Evolutionary conservation across 768 basidiomycete genomes (phyloP).

Genomic region (Butyriboletus loyo): DNA sequence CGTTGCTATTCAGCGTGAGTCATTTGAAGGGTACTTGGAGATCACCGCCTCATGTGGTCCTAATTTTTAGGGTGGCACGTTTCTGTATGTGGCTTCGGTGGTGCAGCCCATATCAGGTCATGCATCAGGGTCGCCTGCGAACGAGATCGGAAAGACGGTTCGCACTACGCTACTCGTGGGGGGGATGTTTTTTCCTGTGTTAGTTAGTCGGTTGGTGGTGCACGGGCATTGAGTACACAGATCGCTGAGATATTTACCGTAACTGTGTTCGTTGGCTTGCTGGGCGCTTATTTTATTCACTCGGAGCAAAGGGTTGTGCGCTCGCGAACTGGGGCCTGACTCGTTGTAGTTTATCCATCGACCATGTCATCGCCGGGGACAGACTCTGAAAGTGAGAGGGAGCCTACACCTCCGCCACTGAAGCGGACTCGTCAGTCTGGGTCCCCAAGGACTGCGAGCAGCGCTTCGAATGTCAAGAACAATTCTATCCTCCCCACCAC

Average conservation of each 20-base stretch:
- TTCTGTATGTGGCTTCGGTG: conserved; percentile 91
- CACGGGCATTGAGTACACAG: conserved; percentile 46
- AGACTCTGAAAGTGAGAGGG: conserved; percentile 28
- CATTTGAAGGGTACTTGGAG: neutral
- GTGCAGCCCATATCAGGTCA: conserved; percentile 71
- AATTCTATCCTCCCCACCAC: conserved; percentile 6
- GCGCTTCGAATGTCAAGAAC: conserved; percentile 25
- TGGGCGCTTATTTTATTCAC: neutral
- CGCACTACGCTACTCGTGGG: conserved; percentile 53
- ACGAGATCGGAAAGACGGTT: conserved; percentile 42
- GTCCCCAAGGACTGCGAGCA: conserved; percentile 24
- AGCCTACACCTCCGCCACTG: conserved; percentile 27
- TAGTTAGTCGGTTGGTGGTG: conserved; percentile 56
- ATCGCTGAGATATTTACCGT: neutral
- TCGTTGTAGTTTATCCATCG: conserved; percentile 6
- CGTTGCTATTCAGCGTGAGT: conserved; percentile 81
- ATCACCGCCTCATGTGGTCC: neutral
- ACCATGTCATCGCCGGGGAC: conserved; percentile 29
- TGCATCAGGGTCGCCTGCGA: conserved; percentile 30
- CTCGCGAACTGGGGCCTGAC: neutral
- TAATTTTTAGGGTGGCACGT: conserved; percentile 74
- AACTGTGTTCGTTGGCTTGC: neutral
- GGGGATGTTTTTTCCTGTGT: conserved; percentile 72
- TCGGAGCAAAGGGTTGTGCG: conserved; percentile 1
- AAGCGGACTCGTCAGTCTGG: conserved; percentile 40